These are phyloP conservation scores for Phaffomyces antillensis DNA, from an alignment of 805 yeast species.

Conservation along the genomic window DNA sequence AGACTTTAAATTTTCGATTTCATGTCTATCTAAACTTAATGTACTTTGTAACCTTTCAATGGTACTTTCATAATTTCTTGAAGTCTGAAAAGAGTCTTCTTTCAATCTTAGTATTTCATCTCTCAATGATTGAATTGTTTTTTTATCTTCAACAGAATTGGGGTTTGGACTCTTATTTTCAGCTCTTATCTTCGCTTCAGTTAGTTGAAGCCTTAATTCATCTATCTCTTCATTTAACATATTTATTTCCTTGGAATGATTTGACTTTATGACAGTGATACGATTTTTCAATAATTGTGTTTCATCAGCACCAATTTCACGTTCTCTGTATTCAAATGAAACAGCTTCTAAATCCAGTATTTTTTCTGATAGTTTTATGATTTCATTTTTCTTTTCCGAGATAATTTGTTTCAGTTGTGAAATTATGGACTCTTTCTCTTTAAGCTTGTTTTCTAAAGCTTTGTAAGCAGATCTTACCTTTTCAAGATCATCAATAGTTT, in stretches of 20 bases:
- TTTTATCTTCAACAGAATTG: too few relatives aligned
- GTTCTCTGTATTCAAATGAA: constrained; percentile 8
- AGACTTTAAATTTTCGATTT: constrained; percentile 14
- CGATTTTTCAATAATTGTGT: constrained; percentile 17
- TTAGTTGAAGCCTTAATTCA: constrained; percentile 4
- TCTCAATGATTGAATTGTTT: constrained; percentile 12
- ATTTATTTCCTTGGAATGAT: constrained; percentile 19
- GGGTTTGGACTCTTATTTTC: too few relatives aligned
- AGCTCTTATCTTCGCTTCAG: too few relatives aligned
- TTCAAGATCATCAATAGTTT: constrained; percentile 11
- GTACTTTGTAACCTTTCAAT: constrained; percentile 8
- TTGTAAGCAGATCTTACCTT: constrained; percentile 12
- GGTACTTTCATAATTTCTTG: constrained; percentile 11
- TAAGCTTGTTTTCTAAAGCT: constrained; percentile 8
- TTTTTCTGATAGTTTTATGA: constrained; percentile 8
- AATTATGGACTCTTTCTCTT: constrained; percentile 10
- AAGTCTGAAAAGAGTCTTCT: constrained; percentile 5
- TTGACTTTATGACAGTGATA: constrained; percentile 15
- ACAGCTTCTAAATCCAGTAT: constrained; percentile 13
- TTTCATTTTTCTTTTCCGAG: constrained; percentile 14
- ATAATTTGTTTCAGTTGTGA: constrained; percentile 12
- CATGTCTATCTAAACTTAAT: constrained; percentile 11
- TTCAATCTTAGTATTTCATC: constrained; percentile 12
- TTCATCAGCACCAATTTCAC: constrained; percentile 12
- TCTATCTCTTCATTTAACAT: constrained; percentile 11